Conservation (phyloP, 768 basidiomycete genomes). For the Russula ochroleuca region DNA sequence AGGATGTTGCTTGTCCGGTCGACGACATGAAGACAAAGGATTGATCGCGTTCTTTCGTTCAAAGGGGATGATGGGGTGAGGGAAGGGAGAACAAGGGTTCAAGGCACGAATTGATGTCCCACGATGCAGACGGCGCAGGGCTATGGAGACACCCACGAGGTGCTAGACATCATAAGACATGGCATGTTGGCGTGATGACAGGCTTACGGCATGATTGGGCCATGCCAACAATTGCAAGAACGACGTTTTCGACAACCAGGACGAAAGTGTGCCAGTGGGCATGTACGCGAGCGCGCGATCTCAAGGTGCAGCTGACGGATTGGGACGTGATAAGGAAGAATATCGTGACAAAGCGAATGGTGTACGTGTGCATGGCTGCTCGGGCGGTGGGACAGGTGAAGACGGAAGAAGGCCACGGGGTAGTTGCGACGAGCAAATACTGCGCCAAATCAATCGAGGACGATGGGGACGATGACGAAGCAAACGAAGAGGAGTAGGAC, state of each 20-base stretch:
- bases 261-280: constrained; percentile 11
- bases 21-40: background rate
- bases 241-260: background rate
- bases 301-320: constrained; percentile 10
- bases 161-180: no score
- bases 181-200: no score
- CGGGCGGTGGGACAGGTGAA: no score
- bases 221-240: background rate
- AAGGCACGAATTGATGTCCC: background rate
- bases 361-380: no score
- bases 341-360: background rate
- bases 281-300: background rate
- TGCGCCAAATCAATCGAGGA: background rate
- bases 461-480: constrained; percentile 9
- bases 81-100: background rate
- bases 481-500: no score
- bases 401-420: background rate
- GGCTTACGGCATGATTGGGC: no score
- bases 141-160: no score
- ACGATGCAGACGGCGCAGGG: no score
- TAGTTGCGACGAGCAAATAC: background rate
- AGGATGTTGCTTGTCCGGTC: background rate
- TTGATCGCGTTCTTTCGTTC: no score
- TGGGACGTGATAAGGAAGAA: background rate
- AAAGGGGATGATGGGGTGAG: background rate